Evolutionary conservation across 169 alveolate species (phyloP).

Genomic region (Eimeria maxima): DNA sequence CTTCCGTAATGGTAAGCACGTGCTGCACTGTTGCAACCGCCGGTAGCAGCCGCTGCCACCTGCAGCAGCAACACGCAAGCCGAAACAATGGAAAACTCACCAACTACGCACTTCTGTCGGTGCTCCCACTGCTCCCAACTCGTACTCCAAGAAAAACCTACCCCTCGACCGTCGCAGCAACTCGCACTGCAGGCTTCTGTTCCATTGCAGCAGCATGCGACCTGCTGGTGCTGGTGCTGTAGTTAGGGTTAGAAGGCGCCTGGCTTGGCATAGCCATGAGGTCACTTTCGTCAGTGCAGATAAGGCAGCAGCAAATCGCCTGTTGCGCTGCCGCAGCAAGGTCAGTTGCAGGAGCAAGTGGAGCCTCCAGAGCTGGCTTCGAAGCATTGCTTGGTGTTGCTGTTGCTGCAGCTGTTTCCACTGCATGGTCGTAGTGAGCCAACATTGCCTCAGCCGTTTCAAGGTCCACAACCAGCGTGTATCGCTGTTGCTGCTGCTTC

Average conservation of each 20-base stretch:
- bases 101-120: neutral
- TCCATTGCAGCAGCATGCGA: neutral
- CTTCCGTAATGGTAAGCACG: conserved; percentile 44
- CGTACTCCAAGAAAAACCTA: neutral
- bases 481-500: conserved; percentile 30
- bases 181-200: conserved; percentile 43
- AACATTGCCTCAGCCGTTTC: conserved; percentile 70
- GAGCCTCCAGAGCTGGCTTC: neutral
- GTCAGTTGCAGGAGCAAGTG: conserved; percentile 46
- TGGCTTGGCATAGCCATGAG: neutral
- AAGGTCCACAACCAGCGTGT: conserved; percentile 38
- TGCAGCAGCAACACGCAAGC: conserved; percentile 63
- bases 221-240: conserved; percentile 41
- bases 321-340: conserved; percentile 75
- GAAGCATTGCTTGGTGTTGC: conserved; percentile 6
- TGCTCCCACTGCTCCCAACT: conserved; percentile 33
- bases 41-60: conserved; percentile 76
- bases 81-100: neutral
- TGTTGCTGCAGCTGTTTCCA: conserved; percentile 41
- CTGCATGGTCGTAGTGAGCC: conserved; percentile 48
- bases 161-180: conserved; percentile 55
- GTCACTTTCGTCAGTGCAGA: conserved; percentile 64
- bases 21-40: conserved; percentile 54
- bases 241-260: neutral
- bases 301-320: conserved; percentile 11